Conservation (phyloP, 805 yeast genomes). For the Brettanomyces anomalus region DNA sequence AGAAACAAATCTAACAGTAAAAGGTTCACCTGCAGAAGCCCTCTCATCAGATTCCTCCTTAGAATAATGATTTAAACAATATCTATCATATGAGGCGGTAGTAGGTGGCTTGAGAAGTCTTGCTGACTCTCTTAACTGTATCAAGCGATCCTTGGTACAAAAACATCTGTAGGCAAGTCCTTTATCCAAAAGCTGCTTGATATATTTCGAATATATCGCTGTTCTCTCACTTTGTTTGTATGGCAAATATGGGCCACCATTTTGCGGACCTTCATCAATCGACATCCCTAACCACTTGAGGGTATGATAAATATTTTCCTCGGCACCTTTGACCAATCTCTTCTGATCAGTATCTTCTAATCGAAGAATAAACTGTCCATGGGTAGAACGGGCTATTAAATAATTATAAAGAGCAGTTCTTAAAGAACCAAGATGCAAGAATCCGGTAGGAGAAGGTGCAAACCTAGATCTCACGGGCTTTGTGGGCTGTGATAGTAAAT, state of each 20-base stretch:
- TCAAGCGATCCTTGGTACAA: slow-evolving; percentile 74
- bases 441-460: slow-evolving; percentile 98
- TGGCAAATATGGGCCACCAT: slow-evolving; percentile 72
- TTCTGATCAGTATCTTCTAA: slow-evolving; percentile 90
- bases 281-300: slow-evolving; percentile 68
- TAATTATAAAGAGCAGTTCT: slow-evolving; percentile 91
- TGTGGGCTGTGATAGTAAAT: slow-evolving; percentile 22
- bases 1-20: slow-evolving; percentile 65
- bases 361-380: slow-evolving; percentile 73
- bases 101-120: slow-evolving; percentile 75
- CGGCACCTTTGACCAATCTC: slow-evolving; percentile 75
- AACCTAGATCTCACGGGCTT: slow-evolving; percentile 77
- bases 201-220: slow-evolving; percentile 54
- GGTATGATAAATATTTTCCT: slow-evolving; percentile 64
- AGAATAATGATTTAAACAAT: slow-evolving; percentile 44
- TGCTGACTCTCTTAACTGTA: slow-evolving; percentile 62
- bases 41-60: slow-evolving; percentile 31
- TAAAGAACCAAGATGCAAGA: slow-evolving; percentile 85
- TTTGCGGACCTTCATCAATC: slow-evolving; percentile 81
- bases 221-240: slow-evolving; percentile 80
- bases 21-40: slow-evolving; percentile 29
- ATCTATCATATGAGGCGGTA: slow-evolving; percentile 83
- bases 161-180: slow-evolving; percentile 83
- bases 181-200: slow-evolving; percentile 42
- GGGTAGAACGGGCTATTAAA: slow-evolving; percentile 66